Conservation (phyloP, 805 yeast species). For the Lipomyces lipofer region DNA sequence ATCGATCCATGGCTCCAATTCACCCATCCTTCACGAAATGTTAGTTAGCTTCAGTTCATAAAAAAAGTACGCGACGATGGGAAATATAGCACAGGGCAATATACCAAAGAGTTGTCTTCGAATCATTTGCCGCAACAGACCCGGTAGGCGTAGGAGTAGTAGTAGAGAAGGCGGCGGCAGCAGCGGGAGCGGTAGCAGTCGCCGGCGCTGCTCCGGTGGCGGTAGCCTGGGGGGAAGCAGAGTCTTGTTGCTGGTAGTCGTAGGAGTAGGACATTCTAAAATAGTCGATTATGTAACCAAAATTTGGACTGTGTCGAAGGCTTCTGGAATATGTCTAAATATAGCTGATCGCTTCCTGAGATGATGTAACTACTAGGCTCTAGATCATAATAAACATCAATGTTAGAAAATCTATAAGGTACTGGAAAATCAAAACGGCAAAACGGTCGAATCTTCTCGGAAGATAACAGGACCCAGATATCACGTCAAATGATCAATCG, state of each 20-base stretch:
- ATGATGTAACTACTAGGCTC: no score
- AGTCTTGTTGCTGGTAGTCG: slow-evolving; percentile 31
- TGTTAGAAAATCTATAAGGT: no score
- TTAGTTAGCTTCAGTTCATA: not conserved
- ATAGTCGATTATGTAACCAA: no score
- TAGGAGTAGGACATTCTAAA: slow-evolving; percentile 30
- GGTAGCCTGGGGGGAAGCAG: slow-evolving; percentile 29
- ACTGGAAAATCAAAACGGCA: no score
- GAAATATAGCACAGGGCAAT: not conserved
- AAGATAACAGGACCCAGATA: no score
- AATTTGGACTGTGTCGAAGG: no score
- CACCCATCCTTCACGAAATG: slow-evolving; percentile 65
- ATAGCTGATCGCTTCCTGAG: no score
- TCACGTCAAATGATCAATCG: no score
- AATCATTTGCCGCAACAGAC: slow-evolving; percentile 25
- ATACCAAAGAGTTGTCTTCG: slow-evolving; percentile 41
- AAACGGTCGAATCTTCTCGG: no score
- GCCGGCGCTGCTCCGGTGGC: slow-evolving; percentile 15
- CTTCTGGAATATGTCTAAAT: no score
- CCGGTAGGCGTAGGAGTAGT: slow-evolving; percentile 24
- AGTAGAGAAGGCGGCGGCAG: slow-evolving; percentile 24
- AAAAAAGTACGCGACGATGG: not conserved
- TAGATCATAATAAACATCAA: no score
- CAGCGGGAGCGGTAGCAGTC: slow-evolving; percentile 24
- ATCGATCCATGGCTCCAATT: slow-evolving; percentile 80